Evolutionary conservation across 352 stramenopile species (phyloP).

Genomic region (Globisporangium takayamanum): DNA sequence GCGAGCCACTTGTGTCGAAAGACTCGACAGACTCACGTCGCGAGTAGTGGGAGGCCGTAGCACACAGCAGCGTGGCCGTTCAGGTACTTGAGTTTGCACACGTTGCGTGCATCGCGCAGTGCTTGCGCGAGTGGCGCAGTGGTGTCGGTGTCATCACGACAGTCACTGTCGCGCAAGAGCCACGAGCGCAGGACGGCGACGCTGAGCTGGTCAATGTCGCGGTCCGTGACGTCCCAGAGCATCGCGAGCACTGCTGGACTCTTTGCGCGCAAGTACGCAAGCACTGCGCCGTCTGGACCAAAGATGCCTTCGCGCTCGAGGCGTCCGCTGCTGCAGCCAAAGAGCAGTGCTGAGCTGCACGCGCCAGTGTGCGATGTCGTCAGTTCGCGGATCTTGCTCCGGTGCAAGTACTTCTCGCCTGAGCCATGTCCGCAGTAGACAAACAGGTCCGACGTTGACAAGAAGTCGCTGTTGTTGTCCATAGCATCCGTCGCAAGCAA

Average conservation of each 20-base stretch:
- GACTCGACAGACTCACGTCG: constrained; percentile 1
- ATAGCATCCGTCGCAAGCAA: background rate
- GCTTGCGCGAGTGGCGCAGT: constrained; percentile 47
- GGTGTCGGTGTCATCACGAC: constrained; percentile 18
- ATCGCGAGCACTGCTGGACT: constrained; percentile 95
- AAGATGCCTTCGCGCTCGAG: constrained; percentile 86
- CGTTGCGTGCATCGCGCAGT: constrained; percentile 59
- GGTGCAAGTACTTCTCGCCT: constrained; percentile 89
- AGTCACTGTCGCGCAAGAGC: constrained; percentile 42
- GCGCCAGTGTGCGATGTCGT: constrained; percentile 12
- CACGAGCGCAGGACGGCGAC: constrained; percentile 50
- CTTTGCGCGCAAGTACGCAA: constrained; percentile 91
- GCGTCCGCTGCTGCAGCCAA: constrained; percentile 96
- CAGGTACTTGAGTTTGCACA: constrained; percentile 93
- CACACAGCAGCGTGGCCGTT: constrained; percentile 95
- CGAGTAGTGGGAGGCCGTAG: constrained; percentile 88
- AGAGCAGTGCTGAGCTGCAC: constrained; percentile 89
- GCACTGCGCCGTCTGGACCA: constrained; percentile 91
- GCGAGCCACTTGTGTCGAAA: too few relatives aligned
- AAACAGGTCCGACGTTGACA: constrained; percentile 81
- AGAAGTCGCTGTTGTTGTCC: constrained; percentile 29
- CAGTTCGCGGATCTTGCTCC: constrained; percentile 62
- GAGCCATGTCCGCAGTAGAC: constrained; percentile 98
- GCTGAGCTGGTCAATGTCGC: constrained; percentile 95
- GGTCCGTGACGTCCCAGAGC: constrained; percentile 99